A percentile compares a stretch with the other conserved stretches of the same genome.
phyloP scores from a whole-genome alignment of 306 rosid genomes.

The Medicago arabica region DNA sequence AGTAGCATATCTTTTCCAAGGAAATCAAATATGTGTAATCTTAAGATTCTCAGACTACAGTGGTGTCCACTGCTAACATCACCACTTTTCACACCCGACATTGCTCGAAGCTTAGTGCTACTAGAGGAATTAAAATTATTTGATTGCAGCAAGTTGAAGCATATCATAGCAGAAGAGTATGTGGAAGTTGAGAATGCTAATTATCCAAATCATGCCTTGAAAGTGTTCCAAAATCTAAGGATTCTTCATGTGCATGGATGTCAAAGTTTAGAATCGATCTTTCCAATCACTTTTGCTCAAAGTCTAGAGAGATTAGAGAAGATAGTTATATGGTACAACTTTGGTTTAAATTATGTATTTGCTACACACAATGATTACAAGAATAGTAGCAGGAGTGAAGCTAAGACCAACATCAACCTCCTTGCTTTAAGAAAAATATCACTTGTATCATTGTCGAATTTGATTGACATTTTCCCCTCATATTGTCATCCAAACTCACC shows the following conservation, averaged over 20 bases:
- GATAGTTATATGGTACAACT: constrained; percentile 24
- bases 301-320: constrained; percentile 4
- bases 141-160: neutral
- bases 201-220: neutral
- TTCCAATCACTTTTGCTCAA: neutral
- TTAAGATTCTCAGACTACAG: neutral
- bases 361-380: neutral
- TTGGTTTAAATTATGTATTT: constrained; percentile 37
- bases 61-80: neutral
- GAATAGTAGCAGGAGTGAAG: too few relatives aligned
- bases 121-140: neutral
- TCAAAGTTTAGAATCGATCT: constrained; percentile 14
- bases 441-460: neutral
- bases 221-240: constrained; percentile 29
- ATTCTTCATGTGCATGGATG: neutral
- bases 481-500: constrained; percentile 12
- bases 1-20: constrained; percentile 38
- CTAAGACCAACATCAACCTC: too few relatives aligned
- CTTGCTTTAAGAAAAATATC: neutral
- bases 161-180: constrained; percentile 11
- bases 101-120: constrained; percentile 18
- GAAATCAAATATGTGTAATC: constrained; percentile 25
- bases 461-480: constrained; percentile 4
- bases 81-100: neutral
- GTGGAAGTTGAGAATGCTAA: neutral